Evolutionary conservation across 1,139 yeast genomes (phyloP), one percentile per base, ranked within the genome.

Genomic region (Ashbya aceris): DNA sequence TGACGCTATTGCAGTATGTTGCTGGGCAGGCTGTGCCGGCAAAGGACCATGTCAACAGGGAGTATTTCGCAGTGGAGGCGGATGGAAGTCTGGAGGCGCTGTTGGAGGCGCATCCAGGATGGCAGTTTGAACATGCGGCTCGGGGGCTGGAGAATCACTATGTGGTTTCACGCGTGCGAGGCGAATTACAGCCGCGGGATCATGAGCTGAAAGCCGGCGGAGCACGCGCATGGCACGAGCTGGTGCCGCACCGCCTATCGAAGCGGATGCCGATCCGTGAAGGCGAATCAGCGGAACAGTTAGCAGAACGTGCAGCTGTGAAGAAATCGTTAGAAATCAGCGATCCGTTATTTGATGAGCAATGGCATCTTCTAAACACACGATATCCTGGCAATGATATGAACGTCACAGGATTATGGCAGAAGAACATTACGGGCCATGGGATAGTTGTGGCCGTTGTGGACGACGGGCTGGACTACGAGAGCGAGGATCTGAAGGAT

Each of bases 381-480:
- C 60, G 62, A 2, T 77, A 67, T 51, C 85, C 85, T 0, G 95
- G 95, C 0, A 72, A 86, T 53, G 97, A 91, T 58, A 78, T 91
- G 40, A 91, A 93, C 56, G 93, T 86, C 9, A 68, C 86, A 1
- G 93, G 85, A 0, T 77, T 86, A 13, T 91, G 98, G 98, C 68
- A 70, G 33, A 79, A 79, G 50, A 83, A 83, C 37, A 75, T 83
- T 43, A 82, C 94, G 1, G 99, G 99, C 1, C 66, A 73, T 38
- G 93, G 93, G 4, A 67, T 83, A 3, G 85, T 83, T 2, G 82
- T 89, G 1, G 96, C 96, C 1, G 73, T 93, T 31, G 82, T 93
- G 1, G 99, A 93, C 61, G 99, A 93, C 62, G 99, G 99, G 1
- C 65, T 93, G 30, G 98, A 93, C 62, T 78, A 74, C 58, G 83